Evolutionary conservation across 352 stramenopile species (phyloP).

Genomic region (Thraustochytrium striatum): DNA sequence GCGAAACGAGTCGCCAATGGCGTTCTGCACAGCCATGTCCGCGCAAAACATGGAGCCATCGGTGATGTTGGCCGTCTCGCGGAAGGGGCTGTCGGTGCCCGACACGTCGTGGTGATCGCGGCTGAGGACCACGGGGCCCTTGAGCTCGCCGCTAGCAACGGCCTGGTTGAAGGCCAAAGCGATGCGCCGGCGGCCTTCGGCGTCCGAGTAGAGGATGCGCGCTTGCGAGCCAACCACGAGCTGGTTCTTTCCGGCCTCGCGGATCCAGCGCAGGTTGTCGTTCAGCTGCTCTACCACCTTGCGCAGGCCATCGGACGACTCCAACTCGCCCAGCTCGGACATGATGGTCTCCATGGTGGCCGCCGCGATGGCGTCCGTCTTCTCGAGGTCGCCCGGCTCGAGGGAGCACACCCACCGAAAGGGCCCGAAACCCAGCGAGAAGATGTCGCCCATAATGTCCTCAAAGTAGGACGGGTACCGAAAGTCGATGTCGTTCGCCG

Average conservation of each 20-base stretch:
- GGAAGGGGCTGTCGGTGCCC: constrained; percentile 77
- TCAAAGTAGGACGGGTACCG: constrained; percentile 80
- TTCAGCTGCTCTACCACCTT: constrained; percentile 68
- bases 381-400: constrained; percentile 63
- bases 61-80: constrained; percentile 77
- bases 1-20: constrained; percentile 72
- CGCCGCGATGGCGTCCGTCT: constrained; percentile 70
- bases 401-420: constrained; percentile 78
- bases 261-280: constrained; percentile 77
- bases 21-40: constrained; percentile 82
- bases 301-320: constrained; percentile 57
- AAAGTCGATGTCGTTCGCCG: constrained; percentile 65
- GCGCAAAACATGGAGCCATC: constrained; percentile 76
- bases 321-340: constrained; percentile 65
- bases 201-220: constrained; percentile 76
- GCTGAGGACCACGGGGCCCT: constrained; percentile 69
- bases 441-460: constrained; percentile 84
- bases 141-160: constrained; percentile 66
- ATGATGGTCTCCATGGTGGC: background rate
- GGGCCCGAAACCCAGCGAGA: constrained; percentile 77
- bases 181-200: constrained; percentile 67
- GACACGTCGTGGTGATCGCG: constrained; percentile 80
- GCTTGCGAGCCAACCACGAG: constrained; percentile 78
- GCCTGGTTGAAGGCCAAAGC: constrained; percentile 75
- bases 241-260: constrained; percentile 72